Percentiles rank a stretch among this genome's conserved stretches.
Evolutionary conservation across 75 land plant genomes (phyloP).

Genomic region (Cupressus sempervirens): DNA sequence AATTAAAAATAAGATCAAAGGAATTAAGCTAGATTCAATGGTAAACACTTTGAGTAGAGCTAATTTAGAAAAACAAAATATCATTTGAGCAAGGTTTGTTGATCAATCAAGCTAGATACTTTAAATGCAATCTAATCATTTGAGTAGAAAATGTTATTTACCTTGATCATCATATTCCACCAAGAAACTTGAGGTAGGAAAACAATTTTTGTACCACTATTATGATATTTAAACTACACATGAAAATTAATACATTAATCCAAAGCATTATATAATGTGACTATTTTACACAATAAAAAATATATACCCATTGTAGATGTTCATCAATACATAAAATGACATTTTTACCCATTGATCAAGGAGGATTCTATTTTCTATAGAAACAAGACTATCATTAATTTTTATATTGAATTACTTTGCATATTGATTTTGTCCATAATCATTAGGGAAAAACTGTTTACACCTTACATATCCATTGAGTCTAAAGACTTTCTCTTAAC

Average conservation of each 20-base stretch:
- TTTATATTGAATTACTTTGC: conserved; percentile 78
- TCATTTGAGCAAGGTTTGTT: too few relatives aligned
- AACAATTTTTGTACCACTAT: conserved; percentile 66
- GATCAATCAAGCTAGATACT: background rate
- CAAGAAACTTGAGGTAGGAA: conserved; percentile 85
- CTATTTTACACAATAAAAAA: background rate
- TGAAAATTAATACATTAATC: background rate
- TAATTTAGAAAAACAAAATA: too few relatives aligned
- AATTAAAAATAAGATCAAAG: too few relatives aligned
- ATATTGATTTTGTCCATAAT: conserved; percentile 66
- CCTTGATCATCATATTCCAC: conserved; percentile 94
- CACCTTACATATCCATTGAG: background rate
- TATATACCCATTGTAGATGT: background rate
- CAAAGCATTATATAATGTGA: background rate
- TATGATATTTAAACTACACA: conserved; percentile 81
- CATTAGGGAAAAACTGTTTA: conserved; percentile 30
- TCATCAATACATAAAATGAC: background rate
- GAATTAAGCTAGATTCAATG: too few relatives aligned
- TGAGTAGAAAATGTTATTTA: conserved; percentile 8
- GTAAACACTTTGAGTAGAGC: too few relatives aligned
- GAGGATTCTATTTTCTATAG: conserved; percentile 71
- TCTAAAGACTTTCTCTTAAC: background rate
- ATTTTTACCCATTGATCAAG: conserved; percentile 74
- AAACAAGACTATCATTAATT: conserved; percentile 62
- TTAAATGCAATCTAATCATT: background rate